Base-by-base conservation (phyloP, 2,329 filamentous ascomycete species). In the Diplodia intermedia region DNA sequence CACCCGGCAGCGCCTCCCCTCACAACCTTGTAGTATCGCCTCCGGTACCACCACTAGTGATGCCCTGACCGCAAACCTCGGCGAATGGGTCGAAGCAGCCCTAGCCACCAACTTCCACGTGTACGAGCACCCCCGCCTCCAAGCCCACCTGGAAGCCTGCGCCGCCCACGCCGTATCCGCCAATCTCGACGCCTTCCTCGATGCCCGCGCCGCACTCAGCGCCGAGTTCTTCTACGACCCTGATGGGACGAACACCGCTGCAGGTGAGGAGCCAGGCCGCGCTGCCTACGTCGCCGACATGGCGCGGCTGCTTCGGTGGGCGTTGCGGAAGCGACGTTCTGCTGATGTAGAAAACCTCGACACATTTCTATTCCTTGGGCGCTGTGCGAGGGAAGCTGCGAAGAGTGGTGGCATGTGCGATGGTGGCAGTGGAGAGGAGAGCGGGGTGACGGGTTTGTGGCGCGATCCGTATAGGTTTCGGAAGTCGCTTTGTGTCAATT, bases 181-280 rank as follows among this genome's bases (percentile, higher is more conserved):
- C 1, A 23, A 56, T 11, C 5, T 8, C 31, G 31, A 36, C 1
- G 31, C 54, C 3, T 56, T 56, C 9, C 8, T 23, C 18, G 31
- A 56, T 14, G n/a, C 54, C 11, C 33, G 54, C 8, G 54, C 54
- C 1, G n/a, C n/a, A 18, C n/a, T 56, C 11, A 14, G 29, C 4
- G 54, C 54, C 5, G 54, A 56, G 6, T 56, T 56, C n/a, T 56
- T 12, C 54, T 56, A 14, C 18, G 54, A 56, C 7, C 54, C 54
- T 0, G 52, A 53, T 0, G 50, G 50, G 6, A 53, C 20, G 9
- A 2, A 1, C 8, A 2, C 15, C 9, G 26, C 3, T 23, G 49
- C 15, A 29, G 23, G 29, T 12, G 49, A 18, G 14, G 11, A 20
- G 5, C 4, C 26, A 1, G 20, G 12, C 0, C 50, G 12, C 5